These are phyloP conservation scores for Conticribra guillardii DNA, from an alignment of 108 stramenopile species.

Conservation along the genomic window DNA sequence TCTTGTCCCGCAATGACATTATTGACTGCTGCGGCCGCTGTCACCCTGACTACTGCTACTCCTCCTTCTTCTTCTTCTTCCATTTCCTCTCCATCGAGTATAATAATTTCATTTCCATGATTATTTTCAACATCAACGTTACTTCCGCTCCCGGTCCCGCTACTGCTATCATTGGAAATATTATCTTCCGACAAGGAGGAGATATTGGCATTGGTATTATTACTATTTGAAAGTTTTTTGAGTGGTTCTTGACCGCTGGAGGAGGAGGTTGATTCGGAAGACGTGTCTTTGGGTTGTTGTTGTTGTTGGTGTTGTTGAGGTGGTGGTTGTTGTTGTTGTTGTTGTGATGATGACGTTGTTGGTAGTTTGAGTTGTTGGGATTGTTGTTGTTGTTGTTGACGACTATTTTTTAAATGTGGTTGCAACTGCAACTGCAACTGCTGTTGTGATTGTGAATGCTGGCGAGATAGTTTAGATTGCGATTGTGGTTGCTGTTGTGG, in stretches of 20 bases:
- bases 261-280: neutral
- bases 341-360: neutral
- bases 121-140: neutral
- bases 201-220: neutral
- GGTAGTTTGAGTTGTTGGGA: too few species aligned
- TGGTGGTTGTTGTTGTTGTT: neutral
- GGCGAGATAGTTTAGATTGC: neutral
- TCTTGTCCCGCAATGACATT: too few species aligned
- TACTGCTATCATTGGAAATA: neutral
- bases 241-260: neutral
- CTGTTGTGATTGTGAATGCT: neutral
- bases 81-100: neutral
- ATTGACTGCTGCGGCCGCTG: too few species aligned
- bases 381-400: neutral
- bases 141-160: neutral
- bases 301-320: neutral
- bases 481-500: neutral
- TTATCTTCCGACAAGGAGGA: neutral
- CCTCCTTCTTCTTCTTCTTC: neutral
- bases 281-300: neutral
- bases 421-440: neutral
- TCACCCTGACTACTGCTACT: too few species aligned
- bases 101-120: neutral
- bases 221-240: too few species aligned
- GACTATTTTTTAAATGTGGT: too few species aligned